Conservation (phyloP, 2,329 filamentous ascomycete genomes). For the Periconia sp. region DNA sequence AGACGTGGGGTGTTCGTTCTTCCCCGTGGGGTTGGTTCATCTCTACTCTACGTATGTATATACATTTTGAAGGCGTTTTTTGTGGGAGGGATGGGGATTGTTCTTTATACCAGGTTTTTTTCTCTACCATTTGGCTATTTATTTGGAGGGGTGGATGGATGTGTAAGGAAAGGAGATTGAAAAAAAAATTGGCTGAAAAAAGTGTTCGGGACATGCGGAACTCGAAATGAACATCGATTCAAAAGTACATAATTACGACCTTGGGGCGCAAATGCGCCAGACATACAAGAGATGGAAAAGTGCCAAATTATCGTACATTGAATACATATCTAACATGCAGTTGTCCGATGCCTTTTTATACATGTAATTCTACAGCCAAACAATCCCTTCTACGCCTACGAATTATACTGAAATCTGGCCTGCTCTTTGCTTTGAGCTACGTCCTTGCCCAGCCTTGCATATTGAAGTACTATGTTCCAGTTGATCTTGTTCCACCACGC, state of each 20-base stretch:
- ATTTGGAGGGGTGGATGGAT: no score
- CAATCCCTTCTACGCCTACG: conserved; percentile 10
- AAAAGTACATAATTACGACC: no score
- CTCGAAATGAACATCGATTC: no score
- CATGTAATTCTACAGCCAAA: not conserved
- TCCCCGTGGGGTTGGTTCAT: conserved; percentile 3
- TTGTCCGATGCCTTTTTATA: not conserved
- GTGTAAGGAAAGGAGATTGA: no score
- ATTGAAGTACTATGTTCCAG: conserved; percentile 68
- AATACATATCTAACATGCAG: not conserved
- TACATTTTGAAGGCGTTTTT: conserved; percentile 8
- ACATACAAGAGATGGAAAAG: not conserved
- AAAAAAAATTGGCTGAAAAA: no score
- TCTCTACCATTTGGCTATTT: no score
- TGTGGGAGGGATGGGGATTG: no score
- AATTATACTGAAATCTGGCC: conserved; percentile 15
- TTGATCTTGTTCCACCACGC: conserved; percentile 88
- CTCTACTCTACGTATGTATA: conserved; percentile 11
- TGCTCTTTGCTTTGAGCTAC: not conserved
- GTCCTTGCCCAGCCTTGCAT: not conserved
- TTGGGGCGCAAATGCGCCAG: no score
- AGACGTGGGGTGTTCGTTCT: no score
- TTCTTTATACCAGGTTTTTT: no score
- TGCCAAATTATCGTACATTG: not conserved
- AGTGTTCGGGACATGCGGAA: no score